Conservation (phyloP, 164 flowering plant species). For the Chimonanthus salicifolius region DNA sequence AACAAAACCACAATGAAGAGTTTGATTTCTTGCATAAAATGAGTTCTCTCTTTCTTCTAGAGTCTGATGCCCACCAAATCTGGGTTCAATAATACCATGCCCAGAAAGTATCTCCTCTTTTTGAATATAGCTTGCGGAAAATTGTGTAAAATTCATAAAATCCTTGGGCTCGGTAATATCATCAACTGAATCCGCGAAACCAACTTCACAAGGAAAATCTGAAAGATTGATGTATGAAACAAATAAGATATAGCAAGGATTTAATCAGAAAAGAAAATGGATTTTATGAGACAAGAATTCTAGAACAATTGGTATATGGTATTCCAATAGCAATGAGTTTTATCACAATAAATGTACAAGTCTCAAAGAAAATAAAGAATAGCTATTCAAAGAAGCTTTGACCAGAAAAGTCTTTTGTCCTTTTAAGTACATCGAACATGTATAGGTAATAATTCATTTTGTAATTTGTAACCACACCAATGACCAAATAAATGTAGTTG, state of each 20-base stretch:
- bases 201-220: slow-evolving; percentile 76
- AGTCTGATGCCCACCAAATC: slow-evolving; percentile 93
- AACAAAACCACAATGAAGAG: slow-evolving; percentile 91
- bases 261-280: neutral
- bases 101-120: slow-evolving; percentile 37
- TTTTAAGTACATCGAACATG: no score
- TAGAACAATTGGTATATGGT: neutral
- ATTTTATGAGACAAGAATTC: neutral
- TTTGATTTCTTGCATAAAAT: slow-evolving; percentile 64
- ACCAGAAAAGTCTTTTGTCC: no score
- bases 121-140: slow-evolving; percentile 49
- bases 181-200: slow-evolving; percentile 45
- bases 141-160: slow-evolving; percentile 41
- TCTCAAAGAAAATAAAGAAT: no score
- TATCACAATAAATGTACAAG: neutral
- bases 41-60: slow-evolving; percentile 80
- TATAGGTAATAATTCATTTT: no score
- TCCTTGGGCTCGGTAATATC: slow-evolving; percentile 53
- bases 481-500: neutral
- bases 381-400: no score
- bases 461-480: no score
- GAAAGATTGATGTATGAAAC: slow-evolving; percentile 16
- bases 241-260: neutral
- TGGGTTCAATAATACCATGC: slow-evolving; percentile 28
- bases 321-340: neutral